Evolutionary conservation across 2,329 filamentous ascomycete genomes (phyloP).

Genomic region (Aspergillus sp.): DNA sequence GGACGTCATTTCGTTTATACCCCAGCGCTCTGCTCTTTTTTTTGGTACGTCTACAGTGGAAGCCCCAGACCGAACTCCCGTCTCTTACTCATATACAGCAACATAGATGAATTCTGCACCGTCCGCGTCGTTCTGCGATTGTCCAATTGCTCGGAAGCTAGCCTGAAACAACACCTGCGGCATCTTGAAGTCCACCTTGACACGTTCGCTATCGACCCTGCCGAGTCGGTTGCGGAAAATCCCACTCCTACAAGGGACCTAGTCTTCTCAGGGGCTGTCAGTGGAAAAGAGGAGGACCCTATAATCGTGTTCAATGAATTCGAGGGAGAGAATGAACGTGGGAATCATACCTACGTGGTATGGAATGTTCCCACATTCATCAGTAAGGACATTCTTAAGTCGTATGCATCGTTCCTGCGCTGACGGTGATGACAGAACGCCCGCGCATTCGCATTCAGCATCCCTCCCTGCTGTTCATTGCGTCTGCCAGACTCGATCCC

Average conservation of each 20-base stretch:
- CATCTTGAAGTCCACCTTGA: constrained; percentile 45
- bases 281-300: constrained; percentile 35
- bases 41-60: constrained; percentile 35
- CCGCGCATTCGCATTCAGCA: constrained; percentile 47
- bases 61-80: constrained; percentile 10
- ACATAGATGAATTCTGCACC: constrained; percentile 47
- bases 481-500: constrained; percentile 40
- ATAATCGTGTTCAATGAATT: constrained; percentile 39
- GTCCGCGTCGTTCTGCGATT: constrained; percentile 46
- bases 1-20: constrained; percentile 41
- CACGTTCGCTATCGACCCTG: constrained; percentile 37
- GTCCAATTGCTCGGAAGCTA: constrained; percentile 41
- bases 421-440: constrained; percentile 24
- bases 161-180: constrained; percentile 41
- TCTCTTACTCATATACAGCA: constrained; percentile 43
- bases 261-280: constrained; percentile 35
- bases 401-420: background rate
- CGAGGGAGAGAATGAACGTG: constrained; percentile 29
- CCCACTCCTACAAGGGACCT: constrained; percentile 30
- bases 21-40: constrained; percentile 45
- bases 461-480: constrained; percentile 49
- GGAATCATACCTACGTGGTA: constrained; percentile 36
- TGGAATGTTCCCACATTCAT: constrained; percentile 39
- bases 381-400: constrained; percentile 22
- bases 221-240: constrained; percentile 36